Evolutionary conservation across 768 basidiomycete species (phyloP), one percentile per base, ranked within the genome.

Genomic region (Mycena rosella): DNA sequence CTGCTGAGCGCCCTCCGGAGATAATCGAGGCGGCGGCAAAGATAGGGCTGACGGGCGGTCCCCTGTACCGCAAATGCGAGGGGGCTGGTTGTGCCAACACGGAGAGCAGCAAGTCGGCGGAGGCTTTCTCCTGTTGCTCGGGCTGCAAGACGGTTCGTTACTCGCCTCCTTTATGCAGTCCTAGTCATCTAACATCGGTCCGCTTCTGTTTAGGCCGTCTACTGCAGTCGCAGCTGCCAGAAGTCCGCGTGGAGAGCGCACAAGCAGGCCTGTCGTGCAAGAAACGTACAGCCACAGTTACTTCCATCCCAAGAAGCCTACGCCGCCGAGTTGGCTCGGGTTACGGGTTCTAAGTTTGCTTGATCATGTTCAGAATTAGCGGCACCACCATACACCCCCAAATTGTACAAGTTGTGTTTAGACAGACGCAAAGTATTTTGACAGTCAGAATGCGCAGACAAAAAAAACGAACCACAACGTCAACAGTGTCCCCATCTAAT

Each of bases 81-180:
- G 59, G 34, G 26, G 22, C 27, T n/a, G 29, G 49, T 20, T 61
- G 60, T 13, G 18, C 3, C 17, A 30, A 32, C 40, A 27, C 22
- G 2, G 60, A 61, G 59, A 60, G 30, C 34, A 18, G 40, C 8
- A 34, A 34, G 6, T 40, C 36, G 2, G n/a, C 1, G n/a, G 27
- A 60, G 59, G 18, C 38, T 15, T 51, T 61, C 34, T 22, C 36
- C 3, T 27, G 14, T 13, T 52, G 60, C 29, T 40, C 38, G 18
- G 60, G 60, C 27, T 61, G 60, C 60, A 49, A 29, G 5, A 60
- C 47, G 24, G 59, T 60, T 40, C 34, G 59, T 60, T 7, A 20
- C 34, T 24, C 4, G 3, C n/a, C 29, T 49, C n/a, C 51, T n/a
- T n/a, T 7, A 13, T 11, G 2, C 32, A 34, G 5, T 11, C 6